Evolutionary conservation across 2,329 filamentous ascomycete genomes (phyloP), one percentile per base, ranked within the genome.

Genomic region (Scedosporium boydii): DNA sequence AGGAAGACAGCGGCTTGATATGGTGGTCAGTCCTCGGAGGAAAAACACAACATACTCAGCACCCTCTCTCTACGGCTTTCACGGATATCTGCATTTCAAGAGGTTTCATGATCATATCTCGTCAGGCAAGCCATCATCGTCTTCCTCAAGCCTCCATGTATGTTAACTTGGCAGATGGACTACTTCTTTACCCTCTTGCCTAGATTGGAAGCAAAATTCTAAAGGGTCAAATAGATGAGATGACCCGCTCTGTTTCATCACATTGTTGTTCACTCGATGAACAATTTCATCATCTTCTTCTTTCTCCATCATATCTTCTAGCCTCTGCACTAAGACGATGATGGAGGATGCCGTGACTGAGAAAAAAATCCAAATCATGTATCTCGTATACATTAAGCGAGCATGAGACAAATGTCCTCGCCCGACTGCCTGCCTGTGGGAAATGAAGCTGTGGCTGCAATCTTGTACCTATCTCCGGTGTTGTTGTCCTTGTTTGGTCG

Each of bases 101-200:
- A 55, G 34, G 48, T 38, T 55, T 55, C 48, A 38, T n/a, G 27
- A 74, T 55, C 51, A 27, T 38, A 73, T 77, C 74, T 80, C 76
- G 76, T 78, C 80, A 84, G 82, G 82, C 83, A 84, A 82, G 83
- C 83, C 82, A 85, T 85, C 84, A 85, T 87, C 84, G 83, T 87
- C 84, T 85, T 87, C 83, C 80, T 81, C 78, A 76, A 76, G 73
- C 58, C 76, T 75, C 77, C 75, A 84, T 87, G 85, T 87, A 87
- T 80, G 84, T 87, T 87, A 87, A 86, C 78, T 74, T 70, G 70
- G 62, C 75, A 73, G 67, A 69, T 72, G 71, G 67, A 70, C 46
- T 53, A 27, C 23, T 14, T 38, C 34, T 38, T 38, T 38, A 57
- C 56, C 48, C 23, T 60, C 60, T 51, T 26, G 59, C 51, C 44